These are phyloP conservation scores for Epicoccum sorghinum DNA, from an alignment of 2,329 filamentous ascomycete species.

Conservation along the genomic window DNA sequence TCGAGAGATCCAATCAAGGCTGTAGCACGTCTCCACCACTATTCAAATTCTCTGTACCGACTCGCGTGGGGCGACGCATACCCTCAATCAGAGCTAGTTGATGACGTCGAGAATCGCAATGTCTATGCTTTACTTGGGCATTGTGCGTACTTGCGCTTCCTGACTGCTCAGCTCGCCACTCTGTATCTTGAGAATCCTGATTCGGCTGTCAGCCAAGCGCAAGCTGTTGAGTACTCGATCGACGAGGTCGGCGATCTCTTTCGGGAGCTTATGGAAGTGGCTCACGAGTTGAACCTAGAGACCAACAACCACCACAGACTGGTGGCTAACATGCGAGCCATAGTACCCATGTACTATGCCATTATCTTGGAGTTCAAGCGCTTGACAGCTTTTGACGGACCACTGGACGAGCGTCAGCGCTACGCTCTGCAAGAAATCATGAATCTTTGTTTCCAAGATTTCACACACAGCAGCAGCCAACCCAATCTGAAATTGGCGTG, in stretches of 20 bases:
- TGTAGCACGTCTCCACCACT: constrained; percentile 40
- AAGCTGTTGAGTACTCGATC: constrained; percentile 19
- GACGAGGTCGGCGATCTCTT: constrained; percentile 24
- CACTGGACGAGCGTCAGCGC: constrained; percentile 13
- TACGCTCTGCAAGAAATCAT: constrained; percentile 31
- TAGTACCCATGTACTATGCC: constrained; percentile 47
- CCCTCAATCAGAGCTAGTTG: constrained; percentile 44
- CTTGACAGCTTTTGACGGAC: constrained; percentile 17
- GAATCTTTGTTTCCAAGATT: constrained; percentile 43
- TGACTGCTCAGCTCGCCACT: constrained; percentile 37
- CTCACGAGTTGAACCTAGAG: constrained; percentile 17
- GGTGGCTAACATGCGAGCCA: constrained; percentile 44
- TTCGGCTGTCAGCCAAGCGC: constrained; percentile 12
- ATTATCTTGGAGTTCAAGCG: constrained; percentile 41
- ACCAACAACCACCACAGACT: constrained; percentile 36
- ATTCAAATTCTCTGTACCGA: constrained; percentile 44
- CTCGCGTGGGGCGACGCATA: constrained; percentile 44
- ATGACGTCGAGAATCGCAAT: constrained; percentile 47
- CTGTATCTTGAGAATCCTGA: constrained; percentile 17
- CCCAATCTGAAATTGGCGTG: constrained; percentile 43
- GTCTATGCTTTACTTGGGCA: constrained; percentile 41
- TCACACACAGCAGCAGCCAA: constrained; percentile 42
- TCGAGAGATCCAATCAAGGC: constrained; percentile 15
- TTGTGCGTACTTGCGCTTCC: constrained; percentile 41
- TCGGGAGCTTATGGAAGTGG: constrained; percentile 22